phyloP scores from a whole-genome alignment of 2,329 filamentous ascomycete genomes.

The Cucurbitaria berberidis region DNA sequence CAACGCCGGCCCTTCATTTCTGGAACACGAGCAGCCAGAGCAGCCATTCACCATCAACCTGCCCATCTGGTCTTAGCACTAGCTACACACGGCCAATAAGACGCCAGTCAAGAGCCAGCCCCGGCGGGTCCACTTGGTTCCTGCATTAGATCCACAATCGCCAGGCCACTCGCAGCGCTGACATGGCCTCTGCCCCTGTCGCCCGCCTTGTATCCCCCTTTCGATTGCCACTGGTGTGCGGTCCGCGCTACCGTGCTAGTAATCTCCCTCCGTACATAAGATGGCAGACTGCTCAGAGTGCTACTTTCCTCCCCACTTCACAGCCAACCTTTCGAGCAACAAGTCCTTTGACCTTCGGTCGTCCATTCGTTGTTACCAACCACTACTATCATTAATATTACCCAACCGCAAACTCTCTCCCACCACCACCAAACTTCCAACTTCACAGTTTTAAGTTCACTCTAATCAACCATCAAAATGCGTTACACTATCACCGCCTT shows the following conservation, averaged over 20 bases:
- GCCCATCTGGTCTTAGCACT: conserved; percentile 36
- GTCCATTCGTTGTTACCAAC: conserved; percentile 51
- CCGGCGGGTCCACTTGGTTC: conserved; percentile 40
- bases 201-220: conserved; percentile 35
- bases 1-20: conserved; percentile 36
- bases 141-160: conserved; percentile 44
- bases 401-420: conserved; percentile 21
- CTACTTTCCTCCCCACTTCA: conserved; percentile 39
- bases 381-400: conserved; percentile 50
- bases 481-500: conserved; percentile 44
- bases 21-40: conserved; percentile 40
- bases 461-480: conserved; percentile 47
- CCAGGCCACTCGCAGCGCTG: conserved; percentile 38
- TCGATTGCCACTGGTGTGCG: conserved; percentile 42
- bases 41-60: conserved; percentile 33
- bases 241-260: conserved; percentile 43
- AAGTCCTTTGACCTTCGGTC: conserved; percentile 50
- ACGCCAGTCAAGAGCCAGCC: conserved; percentile 35
- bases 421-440: conserved; percentile 25
- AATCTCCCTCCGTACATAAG: conserved; percentile 51
- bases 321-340: conserved; percentile 46
- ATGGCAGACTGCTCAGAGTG: conserved; percentile 22
- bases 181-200: conserved; percentile 33
- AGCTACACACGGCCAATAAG: conserved; percentile 30
- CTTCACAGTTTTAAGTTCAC: conserved; percentile 32